Base-by-base conservation (phyloP, 2,329 filamentous ascomycete genomes). In the Hymenoscyphus fructigenus region DNA sequence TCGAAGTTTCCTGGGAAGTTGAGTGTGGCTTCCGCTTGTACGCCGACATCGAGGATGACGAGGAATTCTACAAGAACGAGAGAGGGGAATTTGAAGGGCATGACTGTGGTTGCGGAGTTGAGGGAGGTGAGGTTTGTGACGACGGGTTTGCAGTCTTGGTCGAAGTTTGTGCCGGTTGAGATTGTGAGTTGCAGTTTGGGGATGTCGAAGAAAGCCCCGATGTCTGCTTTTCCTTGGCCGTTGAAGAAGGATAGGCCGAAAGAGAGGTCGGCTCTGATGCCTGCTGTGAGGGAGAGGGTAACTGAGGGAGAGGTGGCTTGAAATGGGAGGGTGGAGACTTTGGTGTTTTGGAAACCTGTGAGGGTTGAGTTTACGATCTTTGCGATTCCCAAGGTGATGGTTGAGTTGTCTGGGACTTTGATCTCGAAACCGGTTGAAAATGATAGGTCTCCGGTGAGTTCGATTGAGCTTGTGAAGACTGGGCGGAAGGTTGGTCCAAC, bases 331-430 rank as follows among this genome's bases (percentile, higher is more conserved):
- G 62, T 60, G 17, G 47, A 53, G 10, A 67, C 56, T 12, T 59
- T 38, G 5, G 65, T 38, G 7, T 63, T 20, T 14, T 57, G 28
- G 28, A 67, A 67, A n/a, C 65, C 65, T 29, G 20, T n/a, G 2
- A 50, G 10, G 17, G 47, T 56, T 6, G 63, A 65, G 15, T 63
- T 17, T 5, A 23, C 61, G 7, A 67, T 17, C 10, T 65, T 58
- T 34, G 50, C 63, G 17, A 67, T 44, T 29, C 62, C 62, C 4
- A 67, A 29, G 41, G 34, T 57, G 7, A 65, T 55, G 2, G 65
- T 32, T n/a, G 65, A 67, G 29, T 66, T 66, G 28, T 67, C 57
- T 2, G 65, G 65, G 2, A 67, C 60, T 59, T 66, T 28, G 32
- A 50, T n/a, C 17, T 65, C 57, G 20, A 67, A 67, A 3, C 65